A percentile compares a stretch with the other conserved stretches of the same genome.
phyloP scores from a whole-genome alignment of 2,329 filamentous ascomycete genomes.

The Juglanconis juglandina region DNA sequence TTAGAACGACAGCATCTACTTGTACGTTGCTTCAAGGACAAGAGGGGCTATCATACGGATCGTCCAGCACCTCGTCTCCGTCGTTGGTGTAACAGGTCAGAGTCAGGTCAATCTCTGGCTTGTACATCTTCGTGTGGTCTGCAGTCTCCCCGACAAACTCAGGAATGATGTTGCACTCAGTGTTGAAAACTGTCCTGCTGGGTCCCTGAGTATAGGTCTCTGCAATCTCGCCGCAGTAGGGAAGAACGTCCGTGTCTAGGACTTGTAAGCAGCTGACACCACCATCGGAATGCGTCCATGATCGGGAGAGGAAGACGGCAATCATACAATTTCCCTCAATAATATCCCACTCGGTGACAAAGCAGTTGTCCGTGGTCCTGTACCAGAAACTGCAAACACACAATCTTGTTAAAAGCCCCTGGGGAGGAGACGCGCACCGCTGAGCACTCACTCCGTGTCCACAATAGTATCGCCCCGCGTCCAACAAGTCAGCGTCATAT shows the following conservation, averaged over 20 bases:
- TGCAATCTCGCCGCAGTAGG: slow-evolving; percentile 9
- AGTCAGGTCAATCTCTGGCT: slow-evolving; percentile 14
- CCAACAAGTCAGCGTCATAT: slow-evolving; percentile 15
- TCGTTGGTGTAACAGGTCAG: slow-evolving; percentile 13
- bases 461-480: slow-evolving; percentile 15
- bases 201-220: slow-evolving; percentile 1
- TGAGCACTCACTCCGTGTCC: slow-evolving; percentile 11
- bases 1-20: background rate
- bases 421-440: background rate
- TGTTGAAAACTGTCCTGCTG: slow-evolving; percentile 14
- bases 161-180: slow-evolving; percentile 19
- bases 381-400: slow-evolving; percentile 9
- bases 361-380: slow-evolving; percentile 12
- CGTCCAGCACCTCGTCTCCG: background rate
- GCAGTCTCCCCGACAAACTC: background rate
- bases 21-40: background rate
- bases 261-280: background rate
- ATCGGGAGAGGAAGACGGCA: background rate
- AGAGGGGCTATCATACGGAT: background rate
- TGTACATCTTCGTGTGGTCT: slow-evolving; percentile 18
- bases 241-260: slow-evolving; percentile 13
- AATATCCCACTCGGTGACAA: slow-evolving; percentile 18
- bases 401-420: too few relatives aligned
- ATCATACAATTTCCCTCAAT: slow-evolving; percentile 16
- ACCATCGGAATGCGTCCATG: background rate